Evolutionary conservation across 495 filamentous ascomycete genomes (phyloP).

Genomic region (Bombardia bombarda): DNA sequence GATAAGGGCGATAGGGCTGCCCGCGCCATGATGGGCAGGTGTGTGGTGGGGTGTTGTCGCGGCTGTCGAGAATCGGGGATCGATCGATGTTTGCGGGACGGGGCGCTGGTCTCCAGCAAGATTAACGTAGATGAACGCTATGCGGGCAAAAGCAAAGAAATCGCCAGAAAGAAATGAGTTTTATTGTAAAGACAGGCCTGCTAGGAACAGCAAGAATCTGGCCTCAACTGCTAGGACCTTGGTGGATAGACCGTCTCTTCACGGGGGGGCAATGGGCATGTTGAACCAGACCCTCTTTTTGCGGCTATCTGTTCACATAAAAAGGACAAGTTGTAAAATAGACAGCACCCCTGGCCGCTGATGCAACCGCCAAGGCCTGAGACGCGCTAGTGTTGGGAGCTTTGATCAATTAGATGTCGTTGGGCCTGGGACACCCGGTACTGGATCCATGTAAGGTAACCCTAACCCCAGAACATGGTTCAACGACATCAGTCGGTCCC

Average conservation of each 20-base stretch:
- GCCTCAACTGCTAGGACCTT: constrained; percentile 7
- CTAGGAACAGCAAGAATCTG: constrained; percentile 8
- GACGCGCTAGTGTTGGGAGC: no score
- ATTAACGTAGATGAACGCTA: constrained; percentile 3
- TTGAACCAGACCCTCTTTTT: no score
- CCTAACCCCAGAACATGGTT: no score
- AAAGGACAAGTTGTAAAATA: constrained; percentile 28
- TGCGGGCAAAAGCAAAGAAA: constrained; percentile 1
- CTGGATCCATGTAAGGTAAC: no score
- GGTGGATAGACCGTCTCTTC: constrained; percentile 4
- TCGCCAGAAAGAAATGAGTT: constrained; percentile 1
- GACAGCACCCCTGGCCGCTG: constrained; percentile 12
- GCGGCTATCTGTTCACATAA: constrained; percentile 21
- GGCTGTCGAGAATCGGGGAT: not conserved
- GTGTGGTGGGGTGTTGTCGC: constrained; percentile 7
- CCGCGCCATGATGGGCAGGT: constrained; percentile 34
- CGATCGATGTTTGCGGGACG: not conserved
- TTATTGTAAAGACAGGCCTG: constrained; percentile 6
- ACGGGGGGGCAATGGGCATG: not conserved
- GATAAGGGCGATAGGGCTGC: constrained; percentile 32
- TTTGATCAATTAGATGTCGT: no score
- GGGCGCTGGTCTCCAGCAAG: not conserved
- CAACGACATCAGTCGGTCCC: no score
- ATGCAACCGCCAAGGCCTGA: no score
- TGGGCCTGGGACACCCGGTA: no score